Conservation (phyloP, 2,329 filamentous ascomycete species). For the Aspergillus pseudoviridinutans region DNA sequence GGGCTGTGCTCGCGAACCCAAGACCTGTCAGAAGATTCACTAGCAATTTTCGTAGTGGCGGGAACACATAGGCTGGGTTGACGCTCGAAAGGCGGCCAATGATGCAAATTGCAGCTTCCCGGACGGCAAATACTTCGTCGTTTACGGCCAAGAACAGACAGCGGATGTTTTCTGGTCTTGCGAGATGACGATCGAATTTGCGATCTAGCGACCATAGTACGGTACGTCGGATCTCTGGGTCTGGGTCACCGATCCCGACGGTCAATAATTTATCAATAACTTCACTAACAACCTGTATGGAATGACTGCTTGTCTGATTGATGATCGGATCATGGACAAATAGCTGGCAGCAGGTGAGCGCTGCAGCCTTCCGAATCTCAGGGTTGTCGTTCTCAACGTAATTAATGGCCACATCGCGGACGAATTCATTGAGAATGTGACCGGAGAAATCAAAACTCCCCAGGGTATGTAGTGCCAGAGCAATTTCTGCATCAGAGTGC, state of each 20-base stretch:
- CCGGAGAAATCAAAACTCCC: conserved; percentile 95
- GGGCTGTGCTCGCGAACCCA: conserved; percentile 88
- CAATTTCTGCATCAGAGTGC: conserved; percentile 81
- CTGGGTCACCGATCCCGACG: conserved; percentile 87
- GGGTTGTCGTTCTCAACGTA: conserved; percentile 96
- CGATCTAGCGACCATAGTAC: conserved; percentile 86
- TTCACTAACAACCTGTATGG: conserved; percentile 93
- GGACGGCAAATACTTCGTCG: conserved; percentile 86
- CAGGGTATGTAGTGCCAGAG: conserved; percentile 86
- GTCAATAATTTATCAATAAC: conserved; percentile 96
- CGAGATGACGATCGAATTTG: conserved; percentile 93
- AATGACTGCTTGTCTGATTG: conserved; percentile 95
- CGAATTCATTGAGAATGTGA: conserved; percentile 95
- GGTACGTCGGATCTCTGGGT: conserved; percentile 81
- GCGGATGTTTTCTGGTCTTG: conserved; percentile 94
- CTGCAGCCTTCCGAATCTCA: conserved; percentile 88
- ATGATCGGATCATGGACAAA: conserved; percentile 97
- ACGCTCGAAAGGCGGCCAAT: conserved; percentile 87
- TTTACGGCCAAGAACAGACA: conserved; percentile 94
- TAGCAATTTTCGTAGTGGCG: conserved; percentile 87
- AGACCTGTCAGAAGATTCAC: conserved; percentile 96
- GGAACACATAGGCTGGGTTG: conserved; percentile 97
- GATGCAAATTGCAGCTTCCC: conserved; percentile 92
- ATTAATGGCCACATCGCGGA: conserved; percentile 94
- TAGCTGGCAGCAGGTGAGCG: conserved; percentile 94